Percentiles rank a stretch among this genome's conserved stretches.
phyloP scores from a whole-genome alignment of 352 stramenopile genomes.

The Pythium pyrilobum region DNA sequence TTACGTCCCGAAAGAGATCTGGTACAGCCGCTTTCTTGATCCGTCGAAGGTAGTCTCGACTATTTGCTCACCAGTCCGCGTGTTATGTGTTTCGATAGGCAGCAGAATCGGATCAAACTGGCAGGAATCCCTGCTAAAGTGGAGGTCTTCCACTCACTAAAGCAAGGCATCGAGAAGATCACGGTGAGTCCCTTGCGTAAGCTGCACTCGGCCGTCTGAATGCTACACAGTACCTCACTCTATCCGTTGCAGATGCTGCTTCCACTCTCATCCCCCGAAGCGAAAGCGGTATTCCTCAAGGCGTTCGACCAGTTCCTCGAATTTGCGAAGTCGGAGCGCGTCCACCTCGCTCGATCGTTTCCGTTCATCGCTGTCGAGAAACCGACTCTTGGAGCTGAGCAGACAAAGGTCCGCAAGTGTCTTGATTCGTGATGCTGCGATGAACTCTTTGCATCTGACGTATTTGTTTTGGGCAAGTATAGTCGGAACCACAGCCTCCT shows the following conservation, averaged over 20 bases:
- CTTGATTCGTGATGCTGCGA: no score
- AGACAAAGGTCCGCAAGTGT: not conserved
- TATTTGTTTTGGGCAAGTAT: no score
- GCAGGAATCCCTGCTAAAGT: constrained; percentile 55
- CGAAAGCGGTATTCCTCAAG: constrained; percentile 42
- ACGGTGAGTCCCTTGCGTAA: constrained; percentile 28
- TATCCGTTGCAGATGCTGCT: constrained; percentile 38
- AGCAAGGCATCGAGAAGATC: constrained; percentile 63
- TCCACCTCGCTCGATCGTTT: constrained; percentile 52
- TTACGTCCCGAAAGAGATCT: constrained; percentile 77
- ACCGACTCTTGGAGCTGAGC: not conserved
- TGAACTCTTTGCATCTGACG: no score
- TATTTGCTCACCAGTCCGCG: no score
- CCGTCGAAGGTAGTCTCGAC: no score
- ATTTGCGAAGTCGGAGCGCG: constrained; percentile 33
- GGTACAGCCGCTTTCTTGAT: no score
- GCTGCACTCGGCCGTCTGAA: not conserved
- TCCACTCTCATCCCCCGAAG: constrained; percentile 36
- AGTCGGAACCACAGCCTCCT: not conserved
- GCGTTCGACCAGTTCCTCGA: constrained; percentile 59
- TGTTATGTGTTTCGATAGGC: constrained; percentile 19
- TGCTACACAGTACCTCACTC: not conserved
- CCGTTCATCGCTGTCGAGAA: constrained; percentile 43
- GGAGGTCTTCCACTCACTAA: constrained; percentile 59
- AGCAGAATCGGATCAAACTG: constrained; percentile 62